A percentile compares a stretch with the other conserved stretches of the same genome.
phyloP scores from a whole-genome alignment of 2,329 filamentous ascomycete species.

The Hypoxylon rubiginosum region DNA sequence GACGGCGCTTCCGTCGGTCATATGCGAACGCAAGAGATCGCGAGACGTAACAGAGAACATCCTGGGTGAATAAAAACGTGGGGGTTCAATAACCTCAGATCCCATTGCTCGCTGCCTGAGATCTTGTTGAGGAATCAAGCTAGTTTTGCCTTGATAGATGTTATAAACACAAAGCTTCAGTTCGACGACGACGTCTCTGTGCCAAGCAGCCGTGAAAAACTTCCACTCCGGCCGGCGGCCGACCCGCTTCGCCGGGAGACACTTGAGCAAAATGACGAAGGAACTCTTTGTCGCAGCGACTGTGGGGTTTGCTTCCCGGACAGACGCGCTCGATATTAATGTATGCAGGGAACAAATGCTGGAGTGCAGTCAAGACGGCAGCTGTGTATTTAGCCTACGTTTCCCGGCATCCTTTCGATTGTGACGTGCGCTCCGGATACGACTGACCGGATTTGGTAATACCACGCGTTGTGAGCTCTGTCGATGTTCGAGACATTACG shows the following conservation, averaged over 20 bases:
- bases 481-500: not conserved
- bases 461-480: not conserved
- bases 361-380: conserved; percentile 5
- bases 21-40: not conserved
- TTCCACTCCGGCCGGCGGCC: conserved; percentile 10
- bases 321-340: conserved; percentile 2
- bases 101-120: not conserved
- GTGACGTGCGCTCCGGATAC: conserved; percentile 1
- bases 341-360: conserved; percentile 18
- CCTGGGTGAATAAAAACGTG: not conserved
- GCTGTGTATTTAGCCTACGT: conserved; percentile 13
- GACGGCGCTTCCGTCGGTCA: conserved; percentile 6
- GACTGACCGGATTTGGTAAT: conserved; percentile 1
- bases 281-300: conserved; percentile 8
- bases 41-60: not conserved
- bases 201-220: conserved; percentile 6
- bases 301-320: conserved; percentile 1
- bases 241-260: conserved; percentile 5
- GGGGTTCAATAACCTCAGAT: conserved; percentile 14
- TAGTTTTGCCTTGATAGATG: not conserved
- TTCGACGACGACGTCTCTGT: conserved; percentile 3
- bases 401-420: conserved; percentile 3
- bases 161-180: not conserved
- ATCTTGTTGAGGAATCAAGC: not conserved
- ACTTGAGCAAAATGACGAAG: conserved; percentile 1